Evolutionary conservation across 2,329 filamentous ascomycete genomes (phyloP).

Genomic region (Diaporthe ilicicola): DNA sequence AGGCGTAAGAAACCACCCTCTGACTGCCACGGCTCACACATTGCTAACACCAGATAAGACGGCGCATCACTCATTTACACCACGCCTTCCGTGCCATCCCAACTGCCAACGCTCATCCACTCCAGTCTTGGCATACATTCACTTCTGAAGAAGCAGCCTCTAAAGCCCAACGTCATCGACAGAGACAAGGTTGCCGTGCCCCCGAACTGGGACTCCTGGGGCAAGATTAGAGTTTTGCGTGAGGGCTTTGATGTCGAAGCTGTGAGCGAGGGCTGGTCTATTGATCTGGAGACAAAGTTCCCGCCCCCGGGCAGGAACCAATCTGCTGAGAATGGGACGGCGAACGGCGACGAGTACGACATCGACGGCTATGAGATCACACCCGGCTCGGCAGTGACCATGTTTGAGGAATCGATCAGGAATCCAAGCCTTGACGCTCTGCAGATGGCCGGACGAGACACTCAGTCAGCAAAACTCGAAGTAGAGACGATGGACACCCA

Average conservation of each 20-base stretch:
- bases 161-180: slow-evolving; percentile 92
- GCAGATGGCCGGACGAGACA: slow-evolving; percentile 59
- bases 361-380: slow-evolving; percentile 40
- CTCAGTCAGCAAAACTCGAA: slow-evolving; percentile 61
- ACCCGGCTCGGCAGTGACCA: slow-evolving; percentile 71
- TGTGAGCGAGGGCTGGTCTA: slow-evolving; percentile 84
- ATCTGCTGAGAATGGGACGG: slow-evolving; percentile 36
- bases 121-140: slow-evolving; percentile 88
- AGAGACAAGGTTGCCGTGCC: slow-evolving; percentile 94
- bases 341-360: slow-evolving; percentile 38
- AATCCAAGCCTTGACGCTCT: slow-evolving; percentile 74
- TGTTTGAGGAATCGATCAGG: slow-evolving; percentile 82
- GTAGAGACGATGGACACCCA: slow-evolving; percentile 79
- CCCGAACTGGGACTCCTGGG: slow-evolving; percentile 98
- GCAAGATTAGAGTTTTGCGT: slow-evolving; percentile 90
- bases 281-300: slow-evolving; percentile 74
- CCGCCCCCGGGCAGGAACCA: slow-evolving; percentile 42
- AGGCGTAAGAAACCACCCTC: slow-evolving; percentile 70
- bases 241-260: slow-evolving; percentile 93
- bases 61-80: slow-evolving; percentile 88
- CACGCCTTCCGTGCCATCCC: slow-evolving; percentile 77
- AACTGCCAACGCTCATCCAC: slow-evolving; percentile 82
- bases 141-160: slow-evolving; percentile 77
- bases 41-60: slow-evolving; percentile 59
- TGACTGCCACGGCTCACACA: slow-evolving; percentile 13